Evolutionary conservation across 495 filamentous ascomycete species (phyloP).

Genomic region (Cryomyces minteri): DNA sequence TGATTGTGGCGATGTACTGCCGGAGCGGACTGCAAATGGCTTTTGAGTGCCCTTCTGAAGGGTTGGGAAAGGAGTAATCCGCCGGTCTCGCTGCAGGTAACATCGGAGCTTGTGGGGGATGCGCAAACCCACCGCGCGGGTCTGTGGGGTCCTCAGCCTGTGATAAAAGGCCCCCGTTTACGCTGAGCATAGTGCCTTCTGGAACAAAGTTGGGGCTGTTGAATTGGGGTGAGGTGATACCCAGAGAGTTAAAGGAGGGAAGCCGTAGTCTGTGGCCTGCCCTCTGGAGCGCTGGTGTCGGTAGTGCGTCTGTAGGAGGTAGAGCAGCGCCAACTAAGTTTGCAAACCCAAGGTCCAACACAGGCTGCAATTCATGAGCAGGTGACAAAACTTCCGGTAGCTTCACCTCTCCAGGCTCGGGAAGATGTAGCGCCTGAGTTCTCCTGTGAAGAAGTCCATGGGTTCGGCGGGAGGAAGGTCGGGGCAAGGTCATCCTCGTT

Average conservation of each 20-base stretch:
- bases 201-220: conserved; percentile 2
- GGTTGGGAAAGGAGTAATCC: not conserved
- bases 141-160: conserved; percentile 10
- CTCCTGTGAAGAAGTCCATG: too few species aligned
- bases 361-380: too few species aligned
- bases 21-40: not conserved
- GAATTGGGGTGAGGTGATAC: conserved; percentile 14
- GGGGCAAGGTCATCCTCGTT: too few species aligned
- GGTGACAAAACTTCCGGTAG: too few species aligned
- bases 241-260: conserved; percentile 19
- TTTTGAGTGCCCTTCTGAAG: not conserved
- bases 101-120: not conserved
- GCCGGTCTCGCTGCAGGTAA: not conserved
- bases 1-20: conserved; percentile 10
- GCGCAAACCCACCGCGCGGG: conserved; percentile 2
- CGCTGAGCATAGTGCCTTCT: not conserved
- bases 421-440: too few species aligned
- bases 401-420: too few species aligned
- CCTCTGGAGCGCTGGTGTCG: conserved; percentile 6
- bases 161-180: conserved; percentile 10
- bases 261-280: conserved; percentile 12
- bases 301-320: conserved; percentile 1
- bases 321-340: too few species aligned
- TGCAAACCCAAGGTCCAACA: too few species aligned
- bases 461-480: too few species aligned